Base-by-base conservation (phyloP, 805 yeast species). In the Barnettozyma populi region DNA sequence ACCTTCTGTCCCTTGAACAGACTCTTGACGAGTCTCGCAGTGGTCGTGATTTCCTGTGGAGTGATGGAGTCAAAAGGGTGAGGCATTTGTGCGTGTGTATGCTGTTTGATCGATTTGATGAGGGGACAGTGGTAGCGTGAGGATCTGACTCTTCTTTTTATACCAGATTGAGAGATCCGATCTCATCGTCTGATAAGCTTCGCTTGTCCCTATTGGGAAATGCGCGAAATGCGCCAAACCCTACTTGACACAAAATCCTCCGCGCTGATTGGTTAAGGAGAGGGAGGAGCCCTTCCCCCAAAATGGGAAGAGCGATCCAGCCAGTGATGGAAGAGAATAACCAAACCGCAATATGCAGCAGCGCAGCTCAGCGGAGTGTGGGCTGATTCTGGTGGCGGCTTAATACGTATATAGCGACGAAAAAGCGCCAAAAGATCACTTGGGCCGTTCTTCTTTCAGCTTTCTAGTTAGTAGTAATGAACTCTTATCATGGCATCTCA, bases 11-110 rank as follows among this genome's bases (percentile, higher is more conserved):
- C 77, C 18, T 79, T 73, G 60, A 76, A 66, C 46, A 75, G 60
- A 61, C 78, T 84, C 67, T 82, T 82, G 66, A 82, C 68, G 51
- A 82, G 72, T 65, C 79, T 79, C 44, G 82, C 60, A 38, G 86
- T 77, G 52, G 73, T 64, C 62, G 74, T 71, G 58, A 81, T 67
- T 68, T 82, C 89, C 43, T 64, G 72, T 54, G 80, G 86, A 41
- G 75, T 71, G 55, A 76, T 75, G 21, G 81, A 68, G 60, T 79
- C 85, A 61, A 80, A 80, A 41, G 84, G 85, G 62, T 80, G 85
- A 32, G 61, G 48, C 20, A 21, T 13, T 27, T 16, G 31, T 39
- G 21, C 18, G 10, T 60, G 25, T 52, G n/a, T 20, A 18, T 10
- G 13, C 11, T 25, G 13, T 3, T 25, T 25, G 29, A 25, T 8